Evolutionary conservation across 2,329 filamentous ascomycete genomes (phyloP).

Genomic region (Ciborinia camelliae): DNA sequence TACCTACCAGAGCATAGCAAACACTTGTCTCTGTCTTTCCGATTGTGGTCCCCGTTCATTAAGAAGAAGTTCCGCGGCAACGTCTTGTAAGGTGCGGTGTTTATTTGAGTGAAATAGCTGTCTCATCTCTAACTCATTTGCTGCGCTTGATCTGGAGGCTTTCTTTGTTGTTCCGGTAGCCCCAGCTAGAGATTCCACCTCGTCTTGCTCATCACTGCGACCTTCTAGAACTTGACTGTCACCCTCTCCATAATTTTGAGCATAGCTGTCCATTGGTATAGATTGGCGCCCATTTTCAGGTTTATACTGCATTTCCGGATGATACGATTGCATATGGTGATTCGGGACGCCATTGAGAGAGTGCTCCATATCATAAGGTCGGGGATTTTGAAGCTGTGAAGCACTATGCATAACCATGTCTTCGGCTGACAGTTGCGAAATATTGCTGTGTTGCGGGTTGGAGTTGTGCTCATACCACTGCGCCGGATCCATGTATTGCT

Average conservation of each 20-base stretch:
- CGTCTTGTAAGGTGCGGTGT: slow-evolving; percentile 63
- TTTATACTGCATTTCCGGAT: slow-evolving; percentile 42
- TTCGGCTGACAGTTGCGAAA: slow-evolving; percentile 50
- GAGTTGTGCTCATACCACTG: slow-evolving; percentile 37
- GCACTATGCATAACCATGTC: slow-evolving; percentile 58
- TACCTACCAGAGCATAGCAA: slow-evolving; percentile 81
- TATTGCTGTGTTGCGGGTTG: slow-evolving; percentile 32
- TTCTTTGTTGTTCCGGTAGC: slow-evolving; percentile 50
- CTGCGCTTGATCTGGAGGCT: slow-evolving; percentile 65
- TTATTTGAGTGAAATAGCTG: slow-evolving; percentile 70
- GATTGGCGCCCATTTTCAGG: slow-evolving; percentile 46
- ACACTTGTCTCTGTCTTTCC: slow-evolving; percentile 79
- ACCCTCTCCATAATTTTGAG: slow-evolving; percentile 53
- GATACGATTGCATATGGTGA: slow-evolving; percentile 43
- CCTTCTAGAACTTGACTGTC: slow-evolving; percentile 60
- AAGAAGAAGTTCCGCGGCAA: slow-evolving; percentile 71
- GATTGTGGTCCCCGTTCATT: slow-evolving; percentile 78
- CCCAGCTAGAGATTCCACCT: slow-evolving; percentile 51
- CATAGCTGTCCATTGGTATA: slow-evolving; percentile 53
- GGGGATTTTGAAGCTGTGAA: slow-evolving; percentile 52
- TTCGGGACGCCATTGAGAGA: slow-evolving; percentile 48
- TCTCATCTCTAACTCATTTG: slow-evolving; percentile 77
- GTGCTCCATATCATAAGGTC: slow-evolving; percentile 49
- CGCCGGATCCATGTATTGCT: slow-evolving; percentile 32
- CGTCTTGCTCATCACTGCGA: slow-evolving; percentile 52